Percentiles rank a stretch among this genome's conserved stretches.
phyloP scores from a whole-genome alignment of 1,284 basidiomycete species.

The Austropuccinia psidii region DNA sequence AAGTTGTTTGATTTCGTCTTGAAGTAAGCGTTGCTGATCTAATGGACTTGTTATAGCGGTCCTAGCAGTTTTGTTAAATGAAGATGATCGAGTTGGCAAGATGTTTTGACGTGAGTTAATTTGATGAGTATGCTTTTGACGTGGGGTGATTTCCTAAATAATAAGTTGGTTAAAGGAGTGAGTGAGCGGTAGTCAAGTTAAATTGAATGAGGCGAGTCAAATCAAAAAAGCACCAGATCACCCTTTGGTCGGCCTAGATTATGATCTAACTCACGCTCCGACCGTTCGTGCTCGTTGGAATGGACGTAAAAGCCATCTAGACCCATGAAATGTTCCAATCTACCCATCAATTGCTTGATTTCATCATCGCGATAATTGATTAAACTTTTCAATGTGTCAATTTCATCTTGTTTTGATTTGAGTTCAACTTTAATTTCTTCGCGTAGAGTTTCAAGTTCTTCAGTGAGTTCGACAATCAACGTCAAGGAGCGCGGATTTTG shows the following conservation, averaged over 20 bases:
- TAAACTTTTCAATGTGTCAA: slow-evolving; percentile 9
- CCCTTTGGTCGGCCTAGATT: background rate
- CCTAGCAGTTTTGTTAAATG: background rate
- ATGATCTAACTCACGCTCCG: background rate
- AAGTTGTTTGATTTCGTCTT: slow-evolving; percentile 16
- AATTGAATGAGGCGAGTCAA: background rate
- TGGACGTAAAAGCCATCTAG: slow-evolving; percentile 32
- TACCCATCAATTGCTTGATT: slow-evolving; percentile 13
- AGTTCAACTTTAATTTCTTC: slow-evolving; percentile 31
- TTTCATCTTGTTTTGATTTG: slow-evolving; percentile 28
- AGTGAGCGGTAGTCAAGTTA: background rate
- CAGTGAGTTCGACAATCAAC: slow-evolving; percentile 30
- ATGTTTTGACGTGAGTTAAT: background rate
- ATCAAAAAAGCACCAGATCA: background rate
- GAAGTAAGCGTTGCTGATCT: background rate
- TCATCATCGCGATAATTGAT: slow-evolving; percentile 27
- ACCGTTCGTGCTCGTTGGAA: background rate
- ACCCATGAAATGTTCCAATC: slow-evolving; percentile 30
- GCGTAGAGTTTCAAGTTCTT: slow-evolving; percentile 28
- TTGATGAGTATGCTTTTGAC: background rate
- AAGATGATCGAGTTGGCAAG: background rate
- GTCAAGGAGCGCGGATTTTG: slow-evolving; percentile 31
- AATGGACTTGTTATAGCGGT: background rate
- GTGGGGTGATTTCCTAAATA: slow-evolving; percentile 15
- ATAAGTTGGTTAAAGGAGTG: no score